These are phyloP conservation scores for Didymella pomorum DNA, from an alignment of 2,329 filamentous ascomycete genomes.

Conservation along the genomic window DNA sequence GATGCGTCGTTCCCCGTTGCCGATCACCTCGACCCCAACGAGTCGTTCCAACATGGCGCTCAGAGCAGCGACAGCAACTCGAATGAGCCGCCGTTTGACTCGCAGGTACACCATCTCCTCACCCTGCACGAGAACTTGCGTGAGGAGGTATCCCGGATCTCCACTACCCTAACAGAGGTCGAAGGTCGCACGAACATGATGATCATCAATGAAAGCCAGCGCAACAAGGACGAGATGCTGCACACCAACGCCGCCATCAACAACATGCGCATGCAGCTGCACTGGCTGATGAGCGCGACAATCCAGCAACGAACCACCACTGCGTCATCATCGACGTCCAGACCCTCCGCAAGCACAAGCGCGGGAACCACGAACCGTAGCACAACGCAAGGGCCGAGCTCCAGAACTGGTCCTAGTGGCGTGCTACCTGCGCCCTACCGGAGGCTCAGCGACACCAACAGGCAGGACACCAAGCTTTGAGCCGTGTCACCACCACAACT, in stretches of 20 bases:
- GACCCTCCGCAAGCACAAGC: conserved; percentile 35
- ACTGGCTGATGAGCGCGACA: conserved; percentile 68
- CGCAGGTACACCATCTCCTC: conserved; percentile 65
- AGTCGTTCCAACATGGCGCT: conserved; percentile 44
- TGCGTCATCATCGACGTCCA: conserved; percentile 35
- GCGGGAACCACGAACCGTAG: conserved; percentile 34
- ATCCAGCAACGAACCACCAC: conserved; percentile 54
- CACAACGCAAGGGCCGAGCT: conserved; percentile 36
- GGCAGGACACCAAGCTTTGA: conserved; percentile 50
- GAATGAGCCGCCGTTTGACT: conserved; percentile 53
- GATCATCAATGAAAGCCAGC: conserved; percentile 68
- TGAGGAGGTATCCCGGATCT: conserved; percentile 65
- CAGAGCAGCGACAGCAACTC: conserved; percentile 33
- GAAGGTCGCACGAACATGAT: conserved; percentile 69
- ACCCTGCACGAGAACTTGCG: conserved; percentile 68
- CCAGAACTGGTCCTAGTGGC: conserved; percentile 34
- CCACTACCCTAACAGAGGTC: conserved; percentile 64
- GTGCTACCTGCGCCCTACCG: conserved; percentile 40
- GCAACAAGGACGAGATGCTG: conserved; percentile 68
- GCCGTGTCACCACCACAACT: neutral
- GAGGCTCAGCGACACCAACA: conserved; percentile 47
- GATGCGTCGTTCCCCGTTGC: conserved; percentile 44
- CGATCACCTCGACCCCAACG: conserved; percentile 46
- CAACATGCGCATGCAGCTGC: conserved; percentile 66
- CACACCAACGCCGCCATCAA: conserved; percentile 68